Base-by-base conservation (phyloP, 495 filamentous ascomycete genomes). In the Neurospora sp. region DNA sequence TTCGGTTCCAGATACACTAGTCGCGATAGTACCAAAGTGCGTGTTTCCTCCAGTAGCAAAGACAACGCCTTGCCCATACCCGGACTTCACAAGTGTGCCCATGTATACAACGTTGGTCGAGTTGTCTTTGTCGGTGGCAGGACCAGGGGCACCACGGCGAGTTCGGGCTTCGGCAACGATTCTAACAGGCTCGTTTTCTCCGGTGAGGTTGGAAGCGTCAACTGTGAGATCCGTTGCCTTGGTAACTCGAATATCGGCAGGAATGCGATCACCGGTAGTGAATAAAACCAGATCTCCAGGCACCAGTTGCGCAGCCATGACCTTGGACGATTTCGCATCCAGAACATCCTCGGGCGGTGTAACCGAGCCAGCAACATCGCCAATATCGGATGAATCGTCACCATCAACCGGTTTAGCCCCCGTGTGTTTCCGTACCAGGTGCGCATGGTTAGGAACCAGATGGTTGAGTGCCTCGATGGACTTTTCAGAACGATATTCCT, bases 401-500 rank as follows among this genome's bases (percentile, higher is more conserved):
- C 77, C 74, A 40, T 76, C 41, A 5, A 75, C 39, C n/a, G 77
- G 54, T 46, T 80, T 83, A 14, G 76, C 72, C 20, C 83, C 41
- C 0, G 14, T 66, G 77, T 79, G 83, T 42, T 89, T 88, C 71
- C 96, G 90, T 42, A 98, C 93, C 11, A 97, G 84, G 80, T 99
- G 94, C 6, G 96, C 96, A 82, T 93, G 93, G 80, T 98, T 94
- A 35, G 96, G 96, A 0, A 98, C 95, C 39, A 99, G 84, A 74
- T 95, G 93, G 79, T 91, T 97, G 72, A 99, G 85, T 70, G 96
- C 96, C 81, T 98, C 96, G 78, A 99, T 88, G 3, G 95, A 97
- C 83, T 98, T 97, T 80, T 99, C 96, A 49, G 95, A 98, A 73
- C 96, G 89, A 80, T 98, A 98, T 82, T 99, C 96, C 79, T 99